Evolutionary conservation across 176 grass and related monocot genomes (phyloP).

Genomic region (Musa troglodytarum): DNA sequence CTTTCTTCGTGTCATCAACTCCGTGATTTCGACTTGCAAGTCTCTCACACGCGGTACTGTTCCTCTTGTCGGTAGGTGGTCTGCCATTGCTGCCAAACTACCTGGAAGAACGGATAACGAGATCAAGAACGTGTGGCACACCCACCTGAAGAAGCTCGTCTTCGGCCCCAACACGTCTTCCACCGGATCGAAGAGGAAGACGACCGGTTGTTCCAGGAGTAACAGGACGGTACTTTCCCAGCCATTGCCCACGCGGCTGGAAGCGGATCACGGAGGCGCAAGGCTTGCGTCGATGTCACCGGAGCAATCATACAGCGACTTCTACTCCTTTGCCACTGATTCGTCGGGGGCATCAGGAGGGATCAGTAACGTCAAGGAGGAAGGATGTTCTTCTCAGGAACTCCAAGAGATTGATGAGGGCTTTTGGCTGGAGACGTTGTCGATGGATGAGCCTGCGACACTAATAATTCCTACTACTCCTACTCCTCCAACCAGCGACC

Average conservation of each 20-base stretch:
- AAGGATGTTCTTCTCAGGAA: slow-evolving; percentile 24
- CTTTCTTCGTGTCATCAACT: background rate
- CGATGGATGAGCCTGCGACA: background rate
- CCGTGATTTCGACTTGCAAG: background rate
- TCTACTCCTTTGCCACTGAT: background rate
- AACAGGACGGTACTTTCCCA: no score
- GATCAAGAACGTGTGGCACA: slow-evolving; percentile 23
- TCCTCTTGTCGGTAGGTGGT: background rate
- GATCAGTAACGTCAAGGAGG: slow-evolving; percentile 19
- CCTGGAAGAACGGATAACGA: slow-evolving; percentile 14
- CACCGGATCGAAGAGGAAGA: background rate
- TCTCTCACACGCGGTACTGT: background rate
- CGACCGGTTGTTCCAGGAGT: no score
- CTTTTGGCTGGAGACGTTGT: slow-evolving; percentile 38
- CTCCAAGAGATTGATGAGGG: slow-evolving; percentile 30
- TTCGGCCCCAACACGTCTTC: background rate
- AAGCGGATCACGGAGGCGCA: background rate
- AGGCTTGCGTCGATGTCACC: background rate
- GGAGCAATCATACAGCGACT: background rate
- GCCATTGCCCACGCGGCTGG: no score
- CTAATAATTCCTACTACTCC: background rate
- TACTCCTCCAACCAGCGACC: background rate
- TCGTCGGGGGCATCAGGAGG: background rate
- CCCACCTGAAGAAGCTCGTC: slow-evolving; percentile 1
- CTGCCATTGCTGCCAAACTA: slow-evolving; percentile 5